A percentile compares a stretch with the other conserved stretches of the same genome.
Evolutionary conservation across 192 early-diverging fungal species (phyloP).

Genomic region (Coemansia sp.): DNA sequence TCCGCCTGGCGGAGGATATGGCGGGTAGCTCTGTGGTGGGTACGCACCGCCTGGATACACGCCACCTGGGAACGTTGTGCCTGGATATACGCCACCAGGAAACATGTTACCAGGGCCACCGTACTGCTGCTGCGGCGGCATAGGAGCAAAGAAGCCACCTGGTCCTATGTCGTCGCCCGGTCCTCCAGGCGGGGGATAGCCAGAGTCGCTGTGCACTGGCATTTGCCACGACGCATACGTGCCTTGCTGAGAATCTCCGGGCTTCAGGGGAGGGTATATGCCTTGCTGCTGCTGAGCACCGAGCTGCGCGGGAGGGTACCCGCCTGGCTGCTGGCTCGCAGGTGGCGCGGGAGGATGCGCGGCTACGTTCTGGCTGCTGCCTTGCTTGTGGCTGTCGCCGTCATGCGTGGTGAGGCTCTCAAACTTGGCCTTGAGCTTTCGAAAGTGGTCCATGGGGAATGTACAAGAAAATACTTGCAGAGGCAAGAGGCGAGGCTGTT

Average conservation of each 20-base stretch:
- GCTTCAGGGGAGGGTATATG: neutral
- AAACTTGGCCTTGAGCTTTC: conserved; percentile 43
- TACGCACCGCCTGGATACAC: neutral
- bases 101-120: neutral
- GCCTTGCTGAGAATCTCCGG: neutral
- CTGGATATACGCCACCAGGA: neutral
- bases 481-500: too few relatives aligned
- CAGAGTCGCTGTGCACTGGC: neutral
- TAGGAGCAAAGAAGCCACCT: conserved; percentile 23
- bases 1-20: conserved; percentile 13
- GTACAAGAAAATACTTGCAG: neutral
- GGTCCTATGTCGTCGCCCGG: conserved; percentile 14
- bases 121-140: conserved; percentile 1
- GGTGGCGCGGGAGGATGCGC: neutral
- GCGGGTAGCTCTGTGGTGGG: conserved; percentile 9
- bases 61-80: neutral
- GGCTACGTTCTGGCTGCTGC: neutral
- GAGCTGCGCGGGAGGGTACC: neutral
- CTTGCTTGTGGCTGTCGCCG: neutral
- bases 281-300: neutral
- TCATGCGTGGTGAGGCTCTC: conserved; percentile 21
- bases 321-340: neutral
- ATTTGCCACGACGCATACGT: neutral
- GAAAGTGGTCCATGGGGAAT: conserved; percentile 21
- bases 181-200: neutral